These are phyloP conservation scores for Bonia amplexicaulis DNA, from an alignment of 176 grass and related monocot genomes.

Conservation along the genomic window DNA sequence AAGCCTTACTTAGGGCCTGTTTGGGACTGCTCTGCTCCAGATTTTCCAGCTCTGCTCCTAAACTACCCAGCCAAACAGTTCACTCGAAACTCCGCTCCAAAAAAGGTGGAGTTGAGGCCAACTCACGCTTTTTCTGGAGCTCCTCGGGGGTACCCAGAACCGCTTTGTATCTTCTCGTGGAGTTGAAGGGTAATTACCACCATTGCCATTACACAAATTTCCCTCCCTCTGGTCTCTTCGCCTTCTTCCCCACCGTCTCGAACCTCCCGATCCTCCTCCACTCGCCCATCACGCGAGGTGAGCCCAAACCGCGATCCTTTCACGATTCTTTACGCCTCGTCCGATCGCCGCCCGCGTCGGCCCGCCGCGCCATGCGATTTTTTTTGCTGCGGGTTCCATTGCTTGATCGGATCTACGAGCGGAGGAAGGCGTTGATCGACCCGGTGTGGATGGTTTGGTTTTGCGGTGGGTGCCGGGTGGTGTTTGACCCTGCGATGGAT, in stretches of 20 bases:
- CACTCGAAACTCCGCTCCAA: too few species aligned
- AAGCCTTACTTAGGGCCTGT: too few species aligned
- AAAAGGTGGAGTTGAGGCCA: too few species aligned
- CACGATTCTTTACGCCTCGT: neutral
- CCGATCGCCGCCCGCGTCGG: neutral
- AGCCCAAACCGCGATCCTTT: neutral
- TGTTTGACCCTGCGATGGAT: conserved; percentile 52
- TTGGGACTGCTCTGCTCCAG: too few species aligned
- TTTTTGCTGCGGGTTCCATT: neutral
- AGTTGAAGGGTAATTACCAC: too few species aligned
- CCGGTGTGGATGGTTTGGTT: neutral
- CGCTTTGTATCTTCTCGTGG: too few species aligned
- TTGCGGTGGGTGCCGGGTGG: conserved; percentile 21
- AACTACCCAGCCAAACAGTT: too few species aligned
- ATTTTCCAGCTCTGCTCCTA: too few species aligned
- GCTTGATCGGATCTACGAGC: conserved; percentile 19
- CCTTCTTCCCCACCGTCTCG: neutral
- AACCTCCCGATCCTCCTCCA: conserved; percentile 13
- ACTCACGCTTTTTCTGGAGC: too few species aligned
- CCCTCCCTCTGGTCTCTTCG: neutral
- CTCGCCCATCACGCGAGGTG: conserved; percentile 18
- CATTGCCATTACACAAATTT: too few species aligned
- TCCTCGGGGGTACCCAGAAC: too few species aligned
- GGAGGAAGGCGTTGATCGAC: conserved; percentile 16
- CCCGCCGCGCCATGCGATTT: too few species aligned